Evolutionary conservation across 805 yeast species (phyloP), one percentile per base, ranked within the genome.

Genomic region (Hanseniaspora hatyaiensis): DNA sequence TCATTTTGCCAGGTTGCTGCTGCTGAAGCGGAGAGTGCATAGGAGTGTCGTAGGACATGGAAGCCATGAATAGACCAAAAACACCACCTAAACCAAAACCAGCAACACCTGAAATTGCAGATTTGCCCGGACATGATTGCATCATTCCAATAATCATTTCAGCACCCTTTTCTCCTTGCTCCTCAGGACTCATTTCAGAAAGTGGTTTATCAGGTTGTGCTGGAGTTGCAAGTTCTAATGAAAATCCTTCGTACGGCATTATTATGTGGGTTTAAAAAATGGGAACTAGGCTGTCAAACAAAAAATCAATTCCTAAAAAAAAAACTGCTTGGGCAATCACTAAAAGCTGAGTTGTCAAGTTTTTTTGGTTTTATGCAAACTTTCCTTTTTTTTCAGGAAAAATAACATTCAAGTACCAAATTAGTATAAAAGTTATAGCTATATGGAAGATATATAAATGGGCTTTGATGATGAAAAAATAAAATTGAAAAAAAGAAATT

Each of bases 1-100:
- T 78, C 52, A 75, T 78, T 34, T 67, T 67, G 0, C 38, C 55
- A 47, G 31, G 49, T 30, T 29, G 52, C 34, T 8, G 60, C 55
- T 6, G 60, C 47, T 26, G 20, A 8, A 30, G 11, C 1, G 67
- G 63, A 8, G 66, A 57, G 46, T 62, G 65, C 30, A 64, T 49
- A 3, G 68, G 67, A 1, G 67, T 63, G 51, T 63, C 78, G 65
- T 74, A 65, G 1, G 65, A 60, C 69, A 67, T 66, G 40, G 71
- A 66, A 3, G 92, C 89, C 96, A 89, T 92, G 68, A 89, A 87
- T 41, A 92, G 67, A 52, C 97, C 96, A 63, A 89, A 87, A 51
- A 88, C 82, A 52, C 96, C 97, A 66, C 97, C 97, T 31, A 89
- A 75, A 32, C 80, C 88, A 65, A 85, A 89, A 19, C 97, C 97